Evolutionary conservation across 108 stramenopile species (phyloP), one percentile per base, ranked within the genome.

Genomic region (Cyclotella choctawhatcheeana): DNA sequence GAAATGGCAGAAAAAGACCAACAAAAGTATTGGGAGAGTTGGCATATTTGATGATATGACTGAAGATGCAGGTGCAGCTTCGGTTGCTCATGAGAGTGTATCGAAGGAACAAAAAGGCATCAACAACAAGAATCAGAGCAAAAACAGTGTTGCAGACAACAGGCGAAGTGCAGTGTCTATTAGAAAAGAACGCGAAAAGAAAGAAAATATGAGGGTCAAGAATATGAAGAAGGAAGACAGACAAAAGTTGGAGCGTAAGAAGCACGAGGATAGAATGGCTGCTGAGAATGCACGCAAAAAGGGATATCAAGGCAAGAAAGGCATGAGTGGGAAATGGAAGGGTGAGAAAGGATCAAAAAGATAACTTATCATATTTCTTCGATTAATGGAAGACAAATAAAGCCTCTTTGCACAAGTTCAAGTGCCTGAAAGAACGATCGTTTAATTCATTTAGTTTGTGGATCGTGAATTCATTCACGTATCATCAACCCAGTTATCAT

Each of bases 1-100:
- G 31, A 97, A 96, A 69, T 98, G 98, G 98, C 93, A 96, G 58
- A 95, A 96, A 88, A 94, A 93, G 76, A 95, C 96, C 25, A 95
- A 94, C 63, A 87, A 88, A 13, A 92, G 92, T 44, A 82, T 97
- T 67, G 93, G 95, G 12, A 73, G 95, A 29, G 85, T 69, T 25
- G 92, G 95, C 68, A 87, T 96, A 0, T 93, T 96, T 81, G 95
- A 96, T 82, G 88, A 86, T 59, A 77, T 86, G 24, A 77, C 77
- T 5, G 82, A 66, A 59, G 86, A 86, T 65, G 76, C 62, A 45
- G 84, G 79, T 33, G 78, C 44, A 33, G 76, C 50, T 3, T 37
- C 27, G 20, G 66, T 34, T 29, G 63, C 40, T 58, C 31, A 30
- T 29, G 74, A 48, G 69, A 87, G 64, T 6, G 1, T 24, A 5